These are phyloP conservation scores for Arctium minus DNA, from an alignment of 129 eudicot genomes.

Conservation along the genomic window DNA sequence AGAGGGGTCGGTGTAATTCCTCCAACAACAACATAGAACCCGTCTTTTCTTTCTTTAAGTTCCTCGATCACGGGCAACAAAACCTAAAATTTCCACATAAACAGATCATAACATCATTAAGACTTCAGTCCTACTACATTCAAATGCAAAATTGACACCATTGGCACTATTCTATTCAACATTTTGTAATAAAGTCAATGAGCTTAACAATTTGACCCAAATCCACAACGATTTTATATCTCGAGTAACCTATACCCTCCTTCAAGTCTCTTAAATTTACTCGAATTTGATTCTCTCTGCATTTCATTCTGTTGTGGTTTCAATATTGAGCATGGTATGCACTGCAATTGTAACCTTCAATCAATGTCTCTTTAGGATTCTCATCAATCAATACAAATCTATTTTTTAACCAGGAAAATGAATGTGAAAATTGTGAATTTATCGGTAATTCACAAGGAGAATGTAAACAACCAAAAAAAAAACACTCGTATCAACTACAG, in stretches of 20 bases:
- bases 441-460: background rate
- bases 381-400: background rate
- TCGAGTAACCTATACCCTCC: background rate
- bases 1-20: conserved; percentile 97
- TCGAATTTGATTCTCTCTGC: background rate
- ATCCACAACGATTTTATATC: background rate
- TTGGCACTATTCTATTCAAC: background rate
- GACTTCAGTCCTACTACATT: background rate
- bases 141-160: background rate
- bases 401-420: background rate
- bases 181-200: background rate
- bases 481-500: background rate
- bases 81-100: conserved; percentile 42
- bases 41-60: conserved; percentile 59
- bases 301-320: background rate
- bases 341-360: background rate
- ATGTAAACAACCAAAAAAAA: too few species aligned
- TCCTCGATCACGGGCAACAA: conserved; percentile 83
- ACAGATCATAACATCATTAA: background rate
- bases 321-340: background rate
- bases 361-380: background rate
- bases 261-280: background rate
- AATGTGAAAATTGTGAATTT: background rate
- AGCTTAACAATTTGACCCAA: background rate
- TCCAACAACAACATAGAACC: conserved; percentile 93